Evolutionary conservation across 352 stramenopile genomes (phyloP).

Genomic region (Phytophthora colocasiae): DNA sequence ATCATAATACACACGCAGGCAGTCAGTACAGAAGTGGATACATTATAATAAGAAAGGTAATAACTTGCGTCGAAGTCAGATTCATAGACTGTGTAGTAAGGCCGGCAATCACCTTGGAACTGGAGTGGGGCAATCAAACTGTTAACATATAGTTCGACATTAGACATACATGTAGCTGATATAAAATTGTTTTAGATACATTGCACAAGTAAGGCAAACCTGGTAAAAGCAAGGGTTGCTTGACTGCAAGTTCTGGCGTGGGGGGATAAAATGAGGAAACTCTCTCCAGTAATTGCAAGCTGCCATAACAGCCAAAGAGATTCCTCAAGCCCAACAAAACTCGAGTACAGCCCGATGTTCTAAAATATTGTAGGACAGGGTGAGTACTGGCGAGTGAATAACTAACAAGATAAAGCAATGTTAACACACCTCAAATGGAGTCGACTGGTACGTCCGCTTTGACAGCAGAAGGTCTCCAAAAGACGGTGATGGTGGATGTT

Average conservation of each 20-base stretch:
- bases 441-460: slow-evolving; percentile 53
- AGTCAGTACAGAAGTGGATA: slow-evolving; percentile 5
- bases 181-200: not conserved
- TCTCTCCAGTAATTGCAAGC: slow-evolving; percentile 84
- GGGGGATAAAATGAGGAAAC: slow-evolving; percentile 79
- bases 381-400: not conserved
- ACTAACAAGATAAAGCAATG: not conserved
- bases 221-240: slow-evolving; percentile 80
- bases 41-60: too few relatives aligned
- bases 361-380: slow-evolving; percentile 18
- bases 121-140: slow-evolving; percentile 84
- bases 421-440: slow-evolving; percentile 63
- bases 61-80: slow-evolving; percentile 76
- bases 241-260: slow-evolving; percentile 84
- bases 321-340: slow-evolving; percentile 77
- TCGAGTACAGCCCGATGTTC: slow-evolving; percentile 87
- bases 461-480: slow-evolving; percentile 79
- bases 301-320: slow-evolving; percentile 88
- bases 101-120: slow-evolving; percentile 84
- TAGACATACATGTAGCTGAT: slow-evolving; percentile 1
- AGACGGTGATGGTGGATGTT: slow-evolving; percentile 56
- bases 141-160: slow-evolving; percentile 10
- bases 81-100: slow-evolving; percentile 91
- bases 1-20: slow-evolving; percentile 1
- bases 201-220: slow-evolving; percentile 34